Conservation (phyloP, 1,139 yeast species). For the Magnusiomyces magnusii region DNA sequence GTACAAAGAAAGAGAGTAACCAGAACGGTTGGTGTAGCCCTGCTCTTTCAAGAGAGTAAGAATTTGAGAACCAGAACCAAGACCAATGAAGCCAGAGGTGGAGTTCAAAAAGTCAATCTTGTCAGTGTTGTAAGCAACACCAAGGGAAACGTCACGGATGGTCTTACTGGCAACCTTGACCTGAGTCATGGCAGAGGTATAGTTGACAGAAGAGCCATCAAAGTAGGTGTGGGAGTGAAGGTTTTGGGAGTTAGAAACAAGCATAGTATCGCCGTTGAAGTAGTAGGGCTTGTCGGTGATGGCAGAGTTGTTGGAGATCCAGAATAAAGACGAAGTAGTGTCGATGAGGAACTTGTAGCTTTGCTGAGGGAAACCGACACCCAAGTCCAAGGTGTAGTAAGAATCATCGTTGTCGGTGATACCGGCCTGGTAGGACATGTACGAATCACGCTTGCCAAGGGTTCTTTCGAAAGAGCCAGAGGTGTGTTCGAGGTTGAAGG, state of each 20-base stretch:
- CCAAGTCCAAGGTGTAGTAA: not conserved
- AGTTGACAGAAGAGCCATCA: not conserved
- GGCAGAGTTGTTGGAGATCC: not conserved
- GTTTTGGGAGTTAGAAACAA: not conserved
- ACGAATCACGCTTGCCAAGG: not conserved
- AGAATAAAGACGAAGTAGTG: not conserved
- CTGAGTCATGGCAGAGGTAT: not conserved
- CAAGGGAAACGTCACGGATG: not conserved
- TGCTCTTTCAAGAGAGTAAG: not conserved
- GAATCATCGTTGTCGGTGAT: not conserved
- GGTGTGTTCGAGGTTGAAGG: not conserved
- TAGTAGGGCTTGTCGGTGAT: not conserved
- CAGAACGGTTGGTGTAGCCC: not conserved
- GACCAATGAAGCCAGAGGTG: slow-evolving; percentile 2
- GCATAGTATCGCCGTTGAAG: not conserved
- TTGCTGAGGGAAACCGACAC: not conserved
- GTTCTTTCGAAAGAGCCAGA: not conserved
- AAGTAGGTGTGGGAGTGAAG: not conserved
- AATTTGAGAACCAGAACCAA: not conserved
- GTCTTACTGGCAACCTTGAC: not conserved
- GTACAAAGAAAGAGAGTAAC: not conserved
- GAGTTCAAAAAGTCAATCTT: not conserved
- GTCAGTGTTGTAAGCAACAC: not conserved
- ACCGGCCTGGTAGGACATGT: not conserved
- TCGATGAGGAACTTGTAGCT: not conserved